Conservation (phyloP, 2,329 filamentous ascomycete species). For the Aspergillus transmontanensis region DNA sequence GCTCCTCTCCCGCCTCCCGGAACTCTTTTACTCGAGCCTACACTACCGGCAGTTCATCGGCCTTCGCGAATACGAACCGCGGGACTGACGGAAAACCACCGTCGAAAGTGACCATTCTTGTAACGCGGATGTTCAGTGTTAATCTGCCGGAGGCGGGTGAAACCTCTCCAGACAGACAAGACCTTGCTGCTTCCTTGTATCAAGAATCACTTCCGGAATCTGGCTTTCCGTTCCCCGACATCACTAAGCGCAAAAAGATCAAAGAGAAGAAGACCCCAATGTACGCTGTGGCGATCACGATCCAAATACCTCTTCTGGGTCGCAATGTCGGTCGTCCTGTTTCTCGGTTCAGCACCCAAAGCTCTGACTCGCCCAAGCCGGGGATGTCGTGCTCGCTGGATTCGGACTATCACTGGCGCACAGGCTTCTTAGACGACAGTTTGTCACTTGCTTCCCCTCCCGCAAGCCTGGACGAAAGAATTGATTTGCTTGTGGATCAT, state of each 20-base stretch:
- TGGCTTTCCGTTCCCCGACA: slow-evolving; percentile 42
- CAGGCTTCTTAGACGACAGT: slow-evolving; percentile 41
- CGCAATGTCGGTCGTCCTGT: slow-evolving; percentile 37
- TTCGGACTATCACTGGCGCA: slow-evolving; percentile 43
- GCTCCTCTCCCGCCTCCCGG: slow-evolving; percentile 32
- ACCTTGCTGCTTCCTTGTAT: slow-evolving; percentile 34
- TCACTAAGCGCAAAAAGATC: slow-evolving; percentile 47
- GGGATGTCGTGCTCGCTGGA: slow-evolving; percentile 45
- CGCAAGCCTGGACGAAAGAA: slow-evolving; percentile 55
- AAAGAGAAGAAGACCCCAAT: slow-evolving; percentile 59
- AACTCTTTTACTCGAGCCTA: slow-evolving; percentile 41
- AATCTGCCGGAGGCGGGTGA: slow-evolving; percentile 52
- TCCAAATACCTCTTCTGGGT: slow-evolving; percentile 53
- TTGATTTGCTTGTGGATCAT: slow-evolving; percentile 59
- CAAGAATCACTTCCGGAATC: slow-evolving; percentile 37
- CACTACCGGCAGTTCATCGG: slow-evolving; percentile 39
- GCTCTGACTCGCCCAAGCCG: slow-evolving; percentile 33
- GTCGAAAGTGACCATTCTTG: slow-evolving; percentile 55
- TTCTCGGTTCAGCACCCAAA: slow-evolving; percentile 38
- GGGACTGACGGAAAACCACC: slow-evolving; percentile 41
- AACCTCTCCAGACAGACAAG: slow-evolving; percentile 35
- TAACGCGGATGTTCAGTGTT: slow-evolving; percentile 63
- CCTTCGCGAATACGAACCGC: slow-evolving; percentile 26
- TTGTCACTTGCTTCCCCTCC: slow-evolving; percentile 50
- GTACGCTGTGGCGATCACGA: slow-evolving; percentile 60